These are phyloP conservation scores for Neurospora sp. DNA, from an alignment of 2,329 filamentous ascomycete genomes.

Conservation along the genomic window DNA sequence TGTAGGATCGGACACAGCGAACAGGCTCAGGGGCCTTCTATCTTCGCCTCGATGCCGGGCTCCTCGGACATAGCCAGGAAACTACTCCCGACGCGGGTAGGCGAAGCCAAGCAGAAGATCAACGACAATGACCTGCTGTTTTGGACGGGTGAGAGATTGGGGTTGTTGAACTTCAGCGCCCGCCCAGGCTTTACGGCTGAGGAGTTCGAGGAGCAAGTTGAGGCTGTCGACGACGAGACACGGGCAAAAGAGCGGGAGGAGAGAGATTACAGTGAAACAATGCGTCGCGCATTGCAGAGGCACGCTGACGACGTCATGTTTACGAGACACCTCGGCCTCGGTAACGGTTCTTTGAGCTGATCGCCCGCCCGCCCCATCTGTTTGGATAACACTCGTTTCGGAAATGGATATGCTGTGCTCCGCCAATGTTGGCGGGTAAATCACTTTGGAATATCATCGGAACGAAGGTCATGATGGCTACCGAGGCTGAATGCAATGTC, in stretches of 20 bases:
- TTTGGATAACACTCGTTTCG: neutral
- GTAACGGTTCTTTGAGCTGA: slow-evolving; percentile 16
- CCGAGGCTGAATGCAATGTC: neutral
- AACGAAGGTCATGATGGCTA: neutral
- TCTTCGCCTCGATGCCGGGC: slow-evolving; percentile 42
- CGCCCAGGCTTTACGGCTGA: slow-evolving; percentile 37
- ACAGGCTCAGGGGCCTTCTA: slow-evolving; percentile 32
- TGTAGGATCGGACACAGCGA: slow-evolving; percentile 48
- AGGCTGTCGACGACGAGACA: slow-evolving; percentile 30
- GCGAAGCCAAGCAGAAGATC: slow-evolving; percentile 17
- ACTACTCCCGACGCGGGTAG: slow-evolving; percentile 52
- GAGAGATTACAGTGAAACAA: slow-evolving; percentile 48
- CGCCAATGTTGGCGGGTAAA: neutral
- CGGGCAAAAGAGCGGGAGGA: slow-evolving; percentile 44
- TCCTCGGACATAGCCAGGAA: slow-evolving; percentile 72
- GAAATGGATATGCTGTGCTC: neutral
- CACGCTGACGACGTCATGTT: slow-evolving; percentile 75
- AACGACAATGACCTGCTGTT: slow-evolving; percentile 64
- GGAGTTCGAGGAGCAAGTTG: slow-evolving; percentile 38
- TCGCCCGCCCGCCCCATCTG: neutral
- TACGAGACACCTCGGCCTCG: slow-evolving; percentile 54
- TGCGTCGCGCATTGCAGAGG: slow-evolving; percentile 64
- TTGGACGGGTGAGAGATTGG: slow-evolving; percentile 82
- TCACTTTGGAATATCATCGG: neutral
- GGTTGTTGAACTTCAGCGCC: slow-evolving; percentile 56